Evolutionary conservation across 768 basidiomycete species (phyloP), one percentile per base, ranked within the genome.

Genomic region (Mycena pura): DNA sequence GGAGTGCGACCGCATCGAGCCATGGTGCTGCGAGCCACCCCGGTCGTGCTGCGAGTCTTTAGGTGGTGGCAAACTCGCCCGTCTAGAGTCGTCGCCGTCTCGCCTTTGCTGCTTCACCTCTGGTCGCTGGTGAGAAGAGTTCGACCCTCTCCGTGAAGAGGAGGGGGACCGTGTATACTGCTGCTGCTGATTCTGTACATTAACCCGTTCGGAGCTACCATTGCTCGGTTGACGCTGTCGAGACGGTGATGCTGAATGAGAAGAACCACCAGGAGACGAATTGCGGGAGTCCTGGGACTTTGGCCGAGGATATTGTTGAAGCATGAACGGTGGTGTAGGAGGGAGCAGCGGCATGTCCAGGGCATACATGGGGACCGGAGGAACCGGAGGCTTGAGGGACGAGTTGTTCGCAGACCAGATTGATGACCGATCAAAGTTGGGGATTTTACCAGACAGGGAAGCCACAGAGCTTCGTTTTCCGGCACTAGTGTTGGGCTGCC

Each of bases 291-390:
- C 66, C 63, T 74, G 69, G 41, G 77, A 75, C 47, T 65, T 64
- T 29, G 72, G 74, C 22, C 81, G 78, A 28, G 84, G 80, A 57
- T 80, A 85, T 57, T 85, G 81, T 54, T 85, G 84, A 76, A 89
- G 81, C 87, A 91, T 90, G 73, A 91, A 92, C 13, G 90, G 89
- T 22, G 90, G 84, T 1, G 86, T 80, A 6, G 90, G 90, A 10
- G 90, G 90, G 28, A 92, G 79, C 10, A 92, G 76, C 7, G 90
- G 88, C 82, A 85, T 84, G 64, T 90, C 87, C 74, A 86, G 76
- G 53, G 80, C 74, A 57, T 78, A 80, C 38, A 81, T 76, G 9
- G 81, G 79, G 49, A 84, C 72, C 44, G 76, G 72, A 29, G 73
- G 64, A 1, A 63, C 54, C 25, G 65, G 68, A 41, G 62, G 59